These are phyloP conservation scores for Elaeis guineensis DNA, from an alignment of 176 grass and related monocot genomes.

Conservation along the genomic window DNA sequence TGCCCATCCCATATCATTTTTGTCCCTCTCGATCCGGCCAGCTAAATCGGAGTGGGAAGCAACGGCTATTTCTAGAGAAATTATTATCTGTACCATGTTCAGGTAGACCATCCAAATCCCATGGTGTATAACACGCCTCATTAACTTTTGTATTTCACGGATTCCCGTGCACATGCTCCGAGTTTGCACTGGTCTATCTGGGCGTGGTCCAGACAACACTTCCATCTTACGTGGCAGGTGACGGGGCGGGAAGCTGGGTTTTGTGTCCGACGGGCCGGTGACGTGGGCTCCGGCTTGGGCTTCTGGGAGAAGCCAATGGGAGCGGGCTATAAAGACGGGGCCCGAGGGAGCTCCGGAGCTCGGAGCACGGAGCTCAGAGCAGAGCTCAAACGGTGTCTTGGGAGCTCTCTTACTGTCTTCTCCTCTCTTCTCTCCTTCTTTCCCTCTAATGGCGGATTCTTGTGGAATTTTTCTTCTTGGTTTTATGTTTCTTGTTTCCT, in stretches of 20 bases:
- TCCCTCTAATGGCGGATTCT: not conserved
- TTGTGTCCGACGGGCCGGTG: not conserved
- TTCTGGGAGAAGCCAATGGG: slow-evolving; percentile 2
- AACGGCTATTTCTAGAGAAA: too few species aligned
- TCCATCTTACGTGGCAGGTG: not conserved
- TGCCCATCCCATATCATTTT: too few species aligned
- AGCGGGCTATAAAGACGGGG: slow-evolving; percentile 17
- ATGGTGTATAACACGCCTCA: too few species aligned
- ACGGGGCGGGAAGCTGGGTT: not conserved
- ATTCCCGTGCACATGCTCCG: too few species aligned
- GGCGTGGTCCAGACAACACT: too few species aligned
- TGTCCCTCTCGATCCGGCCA: too few species aligned
- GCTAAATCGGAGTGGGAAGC: not conserved
- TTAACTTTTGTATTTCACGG: too few species aligned
- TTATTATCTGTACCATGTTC: too few species aligned
- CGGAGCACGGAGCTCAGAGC: not conserved
- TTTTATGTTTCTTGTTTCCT: not conserved
- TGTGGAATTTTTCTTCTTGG: not conserved
- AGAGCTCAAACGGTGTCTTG: not conserved
- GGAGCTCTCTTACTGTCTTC: not conserved
- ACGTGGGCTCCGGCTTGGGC: slow-evolving; percentile 15
- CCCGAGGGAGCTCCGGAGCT: not conserved
- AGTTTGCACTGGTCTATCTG: too few species aligned
- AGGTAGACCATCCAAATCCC: too few species aligned
- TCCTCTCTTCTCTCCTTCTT: not conserved